A percentile compares a stretch with the other conserved stretches of the same genome.
Evolutionary conservation across 2,329 filamentous ascomycete species (phyloP).

Genomic region (Trichoderma harzianum): DNA sequence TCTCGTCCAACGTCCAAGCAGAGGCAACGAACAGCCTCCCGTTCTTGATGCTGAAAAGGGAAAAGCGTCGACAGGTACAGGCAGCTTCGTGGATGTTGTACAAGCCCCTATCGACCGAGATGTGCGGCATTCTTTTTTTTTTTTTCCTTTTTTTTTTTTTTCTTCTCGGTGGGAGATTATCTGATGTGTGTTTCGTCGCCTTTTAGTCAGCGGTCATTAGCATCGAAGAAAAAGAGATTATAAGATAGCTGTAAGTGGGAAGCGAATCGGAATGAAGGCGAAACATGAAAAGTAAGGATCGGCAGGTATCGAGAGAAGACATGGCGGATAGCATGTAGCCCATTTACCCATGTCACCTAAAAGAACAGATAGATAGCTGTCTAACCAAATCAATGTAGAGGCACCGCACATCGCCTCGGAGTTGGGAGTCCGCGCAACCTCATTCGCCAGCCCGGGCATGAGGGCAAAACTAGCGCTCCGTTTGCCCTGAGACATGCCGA

Average conservation of each 20-base stretch:
- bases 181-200: not conserved
- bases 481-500: slow-evolving; percentile 17
- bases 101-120: not conserved
- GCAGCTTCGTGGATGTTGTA: not conserved
- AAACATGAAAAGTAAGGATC: not conserved
- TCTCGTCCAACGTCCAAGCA: not conserved
- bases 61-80: slow-evolving; percentile 10
- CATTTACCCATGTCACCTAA: not conserved
- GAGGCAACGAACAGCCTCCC: not conserved
- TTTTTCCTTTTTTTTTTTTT: not conserved
- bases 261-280: slow-evolving; percentile 11
- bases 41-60: slow-evolving; percentile 6
- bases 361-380: not conserved
- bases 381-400: not conserved
- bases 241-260: not conserved
- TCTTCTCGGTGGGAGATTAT: not conserved
- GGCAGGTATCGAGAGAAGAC: not conserved
- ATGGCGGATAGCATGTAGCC: not conserved
- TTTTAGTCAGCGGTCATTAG: not conserved
- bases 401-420: not conserved
- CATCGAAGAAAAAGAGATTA: not conserved
- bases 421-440: not conserved
- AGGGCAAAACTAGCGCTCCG: slow-evolving; percentile 1
- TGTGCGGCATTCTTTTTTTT: not conserved
- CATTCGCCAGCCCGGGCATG: not conserved